Base-by-base conservation (phyloP, 805 yeast genomes). In the Yamadazyma insecticola region DNA sequence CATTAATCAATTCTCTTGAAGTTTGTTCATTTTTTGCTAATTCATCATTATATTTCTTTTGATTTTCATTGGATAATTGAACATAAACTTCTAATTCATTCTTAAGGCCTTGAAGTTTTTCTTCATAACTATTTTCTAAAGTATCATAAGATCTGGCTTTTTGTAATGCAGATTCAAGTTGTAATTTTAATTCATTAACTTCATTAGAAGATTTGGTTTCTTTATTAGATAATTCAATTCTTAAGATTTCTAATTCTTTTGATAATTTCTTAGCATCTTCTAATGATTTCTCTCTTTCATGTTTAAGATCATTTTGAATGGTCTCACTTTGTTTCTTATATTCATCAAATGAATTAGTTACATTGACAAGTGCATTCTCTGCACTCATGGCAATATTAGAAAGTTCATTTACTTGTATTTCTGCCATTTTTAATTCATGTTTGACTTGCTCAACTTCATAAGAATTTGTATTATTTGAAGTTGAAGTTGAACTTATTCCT, bases 311-410 rank as follows among this genome's bases (percentile, higher is more conserved):
- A 8, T 42, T 29, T 22, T 47, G 36, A 22, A 48, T 50, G 2
- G 37, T 33, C 4, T 59, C 59, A 11, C 45, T 33, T 6, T 59
- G 55, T 5, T 14, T 30, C 33, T 48, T 61, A 26, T 48, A 57
- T n/a, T 50, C 45, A 17, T 63, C 85, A 48, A 71, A 81, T 1
- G 79, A 62, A 13, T 60, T 58, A 17, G 74, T 76, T 37, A 84
- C 60, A 27, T 68, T 63, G 22, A 60, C 55, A 22, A 85, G 61
- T 4, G 88, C 76, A 31, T 72, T 74, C 47, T 85, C 94, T 3
- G 86, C 75, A 10, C 82, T 75, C 30, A 57, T 56, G 0, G 88
- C 78, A 24, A 85, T 67, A n/a, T 60, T 62, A 35, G 78, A 74
- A 49, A 79, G 73, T 42, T 81, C 78, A n/a, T 66, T 66, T 7